A percentile compares a stretch with the other conserved stretches of the same genome.
Evolutionary conservation across 2,329 filamentous ascomycete species (phyloP).

Genomic region (Phialophora verrucosa): DNA sequence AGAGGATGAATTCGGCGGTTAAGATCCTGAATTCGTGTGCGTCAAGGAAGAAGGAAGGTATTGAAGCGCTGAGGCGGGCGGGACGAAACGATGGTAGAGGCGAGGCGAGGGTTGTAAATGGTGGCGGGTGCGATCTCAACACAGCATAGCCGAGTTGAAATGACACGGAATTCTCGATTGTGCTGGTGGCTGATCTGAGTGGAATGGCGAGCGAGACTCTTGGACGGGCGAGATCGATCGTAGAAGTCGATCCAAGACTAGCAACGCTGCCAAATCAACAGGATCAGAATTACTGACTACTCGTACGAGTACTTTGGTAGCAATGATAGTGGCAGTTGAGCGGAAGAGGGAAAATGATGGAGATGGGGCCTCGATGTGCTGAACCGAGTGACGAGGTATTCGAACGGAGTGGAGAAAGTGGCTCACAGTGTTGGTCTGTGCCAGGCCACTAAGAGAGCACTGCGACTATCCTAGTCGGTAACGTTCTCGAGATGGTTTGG

Average conservation of each 20-base stretch:
- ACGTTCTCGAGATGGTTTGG: constrained; percentile 3
- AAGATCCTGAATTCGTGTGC: constrained; percentile 13
- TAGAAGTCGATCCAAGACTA: not conserved
- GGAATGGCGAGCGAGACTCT: not conserved
- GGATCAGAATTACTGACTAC: not conserved
- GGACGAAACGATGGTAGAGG: constrained; percentile 13
- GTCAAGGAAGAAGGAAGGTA: constrained; percentile 10
- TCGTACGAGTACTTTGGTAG: too few species aligned
- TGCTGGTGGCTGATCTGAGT: not conserved
- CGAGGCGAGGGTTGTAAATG: constrained; percentile 25
- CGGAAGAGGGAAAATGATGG: constrained; percentile 10
- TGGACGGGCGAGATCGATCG: not conserved
- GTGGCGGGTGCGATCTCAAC: constrained; percentile 16
- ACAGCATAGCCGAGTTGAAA: constrained; percentile 25
- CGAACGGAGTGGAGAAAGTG: constrained; percentile 18
- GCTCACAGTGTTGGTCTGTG: constrained; percentile 13
- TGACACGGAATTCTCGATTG: constrained; percentile 19
- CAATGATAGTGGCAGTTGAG: not conserved
- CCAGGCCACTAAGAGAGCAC: constrained; percentile 14
- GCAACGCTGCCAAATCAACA: not conserved
- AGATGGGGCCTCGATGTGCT: constrained; percentile 5
- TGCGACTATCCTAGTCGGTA: constrained; percentile 7
- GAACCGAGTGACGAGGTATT: constrained; percentile 16
- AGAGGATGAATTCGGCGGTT: not conserved
- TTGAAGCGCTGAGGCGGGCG: constrained; percentile 14